Percentiles rank a stretch among this genome's conserved stretches.
phyloP scores from a whole-genome alignment of 352 stramenopile genomes.

The Discostella stelligera region DNA sequence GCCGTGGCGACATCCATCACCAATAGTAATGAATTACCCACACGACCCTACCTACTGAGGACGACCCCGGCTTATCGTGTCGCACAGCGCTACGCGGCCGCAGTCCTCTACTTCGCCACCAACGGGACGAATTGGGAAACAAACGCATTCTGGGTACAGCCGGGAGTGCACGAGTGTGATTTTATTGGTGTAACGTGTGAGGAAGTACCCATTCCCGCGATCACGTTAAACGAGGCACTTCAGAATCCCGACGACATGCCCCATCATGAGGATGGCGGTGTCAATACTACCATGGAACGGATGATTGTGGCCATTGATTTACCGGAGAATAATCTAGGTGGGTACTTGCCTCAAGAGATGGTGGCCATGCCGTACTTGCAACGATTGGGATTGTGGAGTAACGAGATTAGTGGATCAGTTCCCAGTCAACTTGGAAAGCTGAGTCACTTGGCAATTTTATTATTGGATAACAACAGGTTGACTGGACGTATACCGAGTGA shows the following conservation, averaged over 20 bases:
- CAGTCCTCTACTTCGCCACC: constrained; percentile 48
- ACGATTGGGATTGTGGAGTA: constrained; percentile 47
- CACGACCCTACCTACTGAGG: constrained; percentile 25
- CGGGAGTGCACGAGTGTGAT: constrained; percentile 50
- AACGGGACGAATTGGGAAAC: constrained; percentile 36
- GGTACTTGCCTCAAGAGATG: constrained; percentile 40
- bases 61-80: constrained; percentile 43
- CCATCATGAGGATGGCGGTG: constrained; percentile 16
- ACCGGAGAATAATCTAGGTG: constrained; percentile 46
- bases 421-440: constrained; percentile 39
- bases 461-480: constrained; percentile 49
- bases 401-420: constrained; percentile 36
- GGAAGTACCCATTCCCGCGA: constrained; percentile 29
- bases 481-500: constrained; percentile 37
- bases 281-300: constrained; percentile 24
- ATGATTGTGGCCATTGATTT: constrained; percentile 54
- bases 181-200: constrained; percentile 42
- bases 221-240: constrained; percentile 28
- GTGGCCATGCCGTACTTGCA: constrained; percentile 33
- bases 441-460: constrained; percentile 24
- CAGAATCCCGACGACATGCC: constrained; percentile 21
- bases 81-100: constrained; percentile 44
- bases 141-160: constrained; percentile 31
- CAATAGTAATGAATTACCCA: neutral
- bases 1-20: neutral